Evolutionary conservation across 1,284 basidiomycete genomes (phyloP), one percentile per base, ranked within the genome.

Genomic region (Malassezia yamatoensis): DNA sequence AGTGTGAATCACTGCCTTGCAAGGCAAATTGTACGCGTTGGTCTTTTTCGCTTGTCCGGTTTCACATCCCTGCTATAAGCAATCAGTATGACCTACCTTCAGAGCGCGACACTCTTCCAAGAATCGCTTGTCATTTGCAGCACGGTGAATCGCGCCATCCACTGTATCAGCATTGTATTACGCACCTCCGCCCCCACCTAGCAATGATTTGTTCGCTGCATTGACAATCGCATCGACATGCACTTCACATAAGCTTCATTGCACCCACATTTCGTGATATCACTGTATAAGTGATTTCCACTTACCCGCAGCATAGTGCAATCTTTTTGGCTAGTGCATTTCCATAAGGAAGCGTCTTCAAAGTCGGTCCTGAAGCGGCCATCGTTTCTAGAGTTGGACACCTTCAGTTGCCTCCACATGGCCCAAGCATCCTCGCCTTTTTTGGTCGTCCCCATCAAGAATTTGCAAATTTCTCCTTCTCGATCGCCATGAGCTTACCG

Each of bases 11-110:
- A 96, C 79, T 60, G 84, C 80, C 54, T 81, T 82, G 16, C 78
- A 85, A 81, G 77, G 66, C 21, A 78, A 64, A 50, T 67, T 55
- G 65, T 75, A 73, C 0, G 62, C 76, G 2, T 36, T 16, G 3
- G 88, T 91, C 46, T 88, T 84, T 76, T 90, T 91, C 10, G 86
- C 83, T 59, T 86, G 79, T 29, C 91, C 91, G 11, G 87, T 88
- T 33, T 81, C 77, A 66, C 87, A 89, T 7, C 90, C 89, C 51
- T 83, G 79, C 48, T 77, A 80, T 43, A 78, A 72, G 72, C 85
- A 5, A 29, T 7, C 3, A 29, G 24, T 29, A 6, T 11, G 8
- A 49, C 56, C 32, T 18, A 59, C 58, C 32, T 62, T 51, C 21
- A 65, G 59, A 11, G 49, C 38, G 16, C 66, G 67, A 82, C 86